A percentile compares a stretch with the other conserved stretches of the same genome.
Conservation (phyloP, 2,329 filamentous ascomycete species). For the Aspergillus aculeatinus region DNA sequence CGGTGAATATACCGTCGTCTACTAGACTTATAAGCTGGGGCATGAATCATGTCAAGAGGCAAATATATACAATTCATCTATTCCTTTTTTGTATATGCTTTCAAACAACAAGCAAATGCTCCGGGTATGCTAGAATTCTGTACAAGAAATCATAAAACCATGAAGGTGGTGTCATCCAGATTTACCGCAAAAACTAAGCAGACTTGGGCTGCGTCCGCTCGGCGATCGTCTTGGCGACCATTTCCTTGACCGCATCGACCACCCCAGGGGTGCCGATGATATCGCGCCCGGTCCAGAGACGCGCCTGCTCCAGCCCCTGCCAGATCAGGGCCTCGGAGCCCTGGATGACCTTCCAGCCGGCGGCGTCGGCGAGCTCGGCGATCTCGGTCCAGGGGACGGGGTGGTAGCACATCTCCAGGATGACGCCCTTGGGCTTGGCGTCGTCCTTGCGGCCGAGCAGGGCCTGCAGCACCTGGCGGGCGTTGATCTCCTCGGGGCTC, state of each 20-base stretch:
- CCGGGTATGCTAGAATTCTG: constrained; percentile 21
- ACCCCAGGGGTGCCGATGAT: constrained; percentile 56
- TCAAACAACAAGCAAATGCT: constrained; percentile 21
- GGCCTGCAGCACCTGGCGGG: constrained; percentile 53
- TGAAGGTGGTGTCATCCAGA: constrained; percentile 3
- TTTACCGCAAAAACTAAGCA: constrained; percentile 21
- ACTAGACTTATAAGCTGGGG: background rate
- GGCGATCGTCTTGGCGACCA: constrained; percentile 50
- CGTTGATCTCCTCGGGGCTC: constrained; percentile 61
- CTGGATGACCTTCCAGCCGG: constrained; percentile 71
- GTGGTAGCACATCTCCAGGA: constrained; percentile 84
- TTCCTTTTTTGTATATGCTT: constrained; percentile 8
- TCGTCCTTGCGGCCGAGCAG: constrained; percentile 33
- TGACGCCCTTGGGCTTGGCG: constrained; percentile 57
- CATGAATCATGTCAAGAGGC: background rate
- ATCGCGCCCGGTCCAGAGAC: constrained; percentile 62
- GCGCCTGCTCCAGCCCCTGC: constrained; percentile 69
- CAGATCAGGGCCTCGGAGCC: constrained; percentile 77
- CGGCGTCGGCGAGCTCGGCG: constrained; percentile 58
- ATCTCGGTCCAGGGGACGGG: constrained; percentile 68
- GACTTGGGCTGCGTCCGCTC: constrained; percentile 32
- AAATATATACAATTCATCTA: background rate
- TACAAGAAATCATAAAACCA: constrained; percentile 21
- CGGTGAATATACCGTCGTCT: constrained; percentile 1
- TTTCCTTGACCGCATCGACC: constrained; percentile 58